Percentiles rank a stretch among this genome's conserved stretches.
These are phyloP conservation scores for Acanthamoeba royreba DNA, from an alignment of 208 protist species.

Conservation along the genomic window DNA sequence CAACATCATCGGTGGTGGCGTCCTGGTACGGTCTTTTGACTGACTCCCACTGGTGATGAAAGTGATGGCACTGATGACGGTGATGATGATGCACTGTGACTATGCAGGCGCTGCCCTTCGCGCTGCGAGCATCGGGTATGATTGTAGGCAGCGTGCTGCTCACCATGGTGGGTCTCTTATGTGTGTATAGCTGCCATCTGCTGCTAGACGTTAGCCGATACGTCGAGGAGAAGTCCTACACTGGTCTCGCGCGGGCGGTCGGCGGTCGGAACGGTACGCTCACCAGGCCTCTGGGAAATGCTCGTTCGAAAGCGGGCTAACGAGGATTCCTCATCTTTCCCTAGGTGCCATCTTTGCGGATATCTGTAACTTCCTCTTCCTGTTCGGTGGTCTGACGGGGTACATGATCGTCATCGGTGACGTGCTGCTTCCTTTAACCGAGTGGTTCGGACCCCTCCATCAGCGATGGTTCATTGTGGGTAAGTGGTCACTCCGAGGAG, in stretches of 20 bases:
- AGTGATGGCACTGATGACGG: too few species aligned
- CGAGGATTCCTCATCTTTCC: too few species aligned
- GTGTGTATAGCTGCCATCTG: not conserved
- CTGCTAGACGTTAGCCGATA: not conserved
- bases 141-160: not conserved
- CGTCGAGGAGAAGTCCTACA: not conserved
- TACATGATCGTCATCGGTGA: slow-evolving; percentile 30
- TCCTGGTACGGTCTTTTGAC: not conserved
- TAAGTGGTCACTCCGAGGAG: too few species aligned
- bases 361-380: not conserved
- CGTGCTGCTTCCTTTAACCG: not conserved
- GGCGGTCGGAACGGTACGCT: not conserved
- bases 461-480: not conserved
- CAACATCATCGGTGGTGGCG: slow-evolving; percentile 7
- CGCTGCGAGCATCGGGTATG: not conserved
- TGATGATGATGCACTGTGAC: not conserved
- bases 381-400: not conserved
- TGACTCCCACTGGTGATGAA: too few species aligned
- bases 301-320: too few species aligned
- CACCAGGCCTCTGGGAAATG: too few species aligned
- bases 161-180: not conserved
- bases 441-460: not conserved
- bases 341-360: not conserved
- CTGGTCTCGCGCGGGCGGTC: not conserved
- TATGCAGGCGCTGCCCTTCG: not conserved